These are phyloP conservation scores for Arthrinium phaeospermum DNA, from an alignment of 2,329 filamentous ascomycete genomes.

Conservation along the genomic window DNA sequence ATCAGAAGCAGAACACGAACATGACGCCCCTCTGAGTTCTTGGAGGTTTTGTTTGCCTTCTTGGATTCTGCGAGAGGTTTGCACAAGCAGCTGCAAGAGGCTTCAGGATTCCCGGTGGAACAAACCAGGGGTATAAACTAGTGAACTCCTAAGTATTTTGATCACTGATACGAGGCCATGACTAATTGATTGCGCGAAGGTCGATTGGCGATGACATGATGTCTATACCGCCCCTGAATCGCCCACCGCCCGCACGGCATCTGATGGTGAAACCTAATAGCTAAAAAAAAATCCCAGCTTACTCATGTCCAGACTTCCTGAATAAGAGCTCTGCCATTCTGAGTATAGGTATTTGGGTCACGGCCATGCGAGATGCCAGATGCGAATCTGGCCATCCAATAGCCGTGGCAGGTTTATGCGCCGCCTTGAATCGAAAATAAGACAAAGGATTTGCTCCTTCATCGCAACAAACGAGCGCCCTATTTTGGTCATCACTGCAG, in stretches of 20 bases:
- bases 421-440: neutral
- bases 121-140: neutral
- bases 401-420: neutral
- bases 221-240: neutral
- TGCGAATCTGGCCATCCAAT: neutral
- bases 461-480: neutral
- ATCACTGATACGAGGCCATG: neutral
- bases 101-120: neutral
- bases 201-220: neutral
- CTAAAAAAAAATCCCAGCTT: neutral
- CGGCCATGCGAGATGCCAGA: neutral
- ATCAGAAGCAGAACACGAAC: neutral
- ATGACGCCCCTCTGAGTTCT: neutral
- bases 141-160: neutral
- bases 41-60: neutral
- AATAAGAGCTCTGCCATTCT: neutral
- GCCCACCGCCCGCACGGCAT: neutral
- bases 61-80: neutral
- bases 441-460: neutral
- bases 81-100: neutral
- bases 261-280: neutral
- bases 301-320: neutral
- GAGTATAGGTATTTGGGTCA: neutral
- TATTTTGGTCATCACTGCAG: neutral
- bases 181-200: neutral